Base-by-base conservation (phyloP, 2,329 filamentous ascomycete species). In the Paecilomyces variotii region DNA sequence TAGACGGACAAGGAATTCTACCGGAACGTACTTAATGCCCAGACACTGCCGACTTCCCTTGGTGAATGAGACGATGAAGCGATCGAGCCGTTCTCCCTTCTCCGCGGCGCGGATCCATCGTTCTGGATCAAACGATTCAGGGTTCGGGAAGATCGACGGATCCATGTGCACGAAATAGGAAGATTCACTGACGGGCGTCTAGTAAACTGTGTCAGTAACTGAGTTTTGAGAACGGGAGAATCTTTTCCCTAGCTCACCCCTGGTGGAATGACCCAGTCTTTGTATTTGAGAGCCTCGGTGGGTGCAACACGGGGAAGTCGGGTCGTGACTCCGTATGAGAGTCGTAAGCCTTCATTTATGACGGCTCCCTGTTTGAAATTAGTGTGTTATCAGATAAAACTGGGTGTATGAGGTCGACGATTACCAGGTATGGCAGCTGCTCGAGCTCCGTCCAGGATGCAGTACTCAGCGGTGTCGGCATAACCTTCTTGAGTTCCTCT, bases 11-110 rank as follows among this genome's bases (percentile, higher is more conserved):
- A 35, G 28, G 3, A 14, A 45, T 35, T 4, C 19, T 4, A 25
- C 10, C 10, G 10, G 24, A 26, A 56, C 61, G 11, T 63, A 71
- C 68, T 80, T 77, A 52, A 77, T 76, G 14, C 79, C 79, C 11
- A 78, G 68, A 60, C 79, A 82, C 65, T 75, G 74, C 25, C 79
- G 67, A 2, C 70, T 74, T 0, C 79, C 79, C 39, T 69, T 71
- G 34, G 68, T 68, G 57, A 79, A 79, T 0, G 71, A 60, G 6
- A 78, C 68, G 28, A 78, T 59, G 56, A 74, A 76, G 27, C 66
- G 69, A 26, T 73, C 65, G 9, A 75, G 64, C 1, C 69, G 66
- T 24, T 71, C 64, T 3, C 72, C 70, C 25, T 68, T 63, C 2
- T 66, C 62, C 9, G 66, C 62, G 73, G 62, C 60, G 51, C 70